Evolutionary conservation across 306 rosid genomes (phyloP).

Genomic region (Alnus glutinosa): DNA sequence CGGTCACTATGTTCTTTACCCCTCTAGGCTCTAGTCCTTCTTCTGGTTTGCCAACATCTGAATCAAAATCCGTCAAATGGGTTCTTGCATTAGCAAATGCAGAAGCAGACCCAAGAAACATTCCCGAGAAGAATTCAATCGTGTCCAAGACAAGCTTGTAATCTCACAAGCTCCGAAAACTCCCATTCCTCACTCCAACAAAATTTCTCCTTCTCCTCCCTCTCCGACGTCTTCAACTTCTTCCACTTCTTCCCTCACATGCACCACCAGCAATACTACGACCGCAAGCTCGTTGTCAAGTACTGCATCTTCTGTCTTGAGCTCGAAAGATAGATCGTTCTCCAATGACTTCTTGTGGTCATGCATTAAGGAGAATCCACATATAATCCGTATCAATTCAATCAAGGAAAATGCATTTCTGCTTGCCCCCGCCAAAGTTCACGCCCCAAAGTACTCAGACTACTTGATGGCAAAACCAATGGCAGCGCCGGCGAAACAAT

Average conservation of each 20-base stretch:
- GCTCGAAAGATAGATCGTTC: constrained; percentile 60
- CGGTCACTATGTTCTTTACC: constrained; percentile 1
- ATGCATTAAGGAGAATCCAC: constrained; percentile 69
- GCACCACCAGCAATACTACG: constrained; percentile 38
- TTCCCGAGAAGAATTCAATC: neutral
- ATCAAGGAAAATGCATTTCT: constrained; percentile 42
- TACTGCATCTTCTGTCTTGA: constrained; percentile 39
- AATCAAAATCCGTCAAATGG: constrained; percentile 49
- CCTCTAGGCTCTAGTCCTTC: neutral
- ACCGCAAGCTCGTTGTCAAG: constrained; percentile 50
- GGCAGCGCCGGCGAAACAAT: constrained; percentile 4
- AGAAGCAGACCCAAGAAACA: constrained; percentile 53
- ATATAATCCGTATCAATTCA: constrained; percentile 58
- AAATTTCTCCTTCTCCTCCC: constrained; percentile 56
- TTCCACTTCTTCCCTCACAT: constrained; percentile 29
- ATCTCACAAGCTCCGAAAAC: constrained; percentile 46
- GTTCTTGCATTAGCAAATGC: constrained; percentile 95
- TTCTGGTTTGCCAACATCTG: neutral
- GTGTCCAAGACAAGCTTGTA: constrained; percentile 47
- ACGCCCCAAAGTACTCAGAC: neutral
- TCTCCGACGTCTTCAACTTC: constrained; percentile 62
- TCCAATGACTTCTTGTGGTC: constrained; percentile 72
- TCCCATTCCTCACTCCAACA: constrained; percentile 29
- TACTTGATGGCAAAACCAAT: neutral
- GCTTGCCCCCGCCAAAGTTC: constrained; percentile 14